Percentiles rank a stretch among this genome's conserved stretches.
phyloP scores from a whole-genome alignment of 176 grass and related monocot genomes.

The Ensete ventricosum region DNA sequence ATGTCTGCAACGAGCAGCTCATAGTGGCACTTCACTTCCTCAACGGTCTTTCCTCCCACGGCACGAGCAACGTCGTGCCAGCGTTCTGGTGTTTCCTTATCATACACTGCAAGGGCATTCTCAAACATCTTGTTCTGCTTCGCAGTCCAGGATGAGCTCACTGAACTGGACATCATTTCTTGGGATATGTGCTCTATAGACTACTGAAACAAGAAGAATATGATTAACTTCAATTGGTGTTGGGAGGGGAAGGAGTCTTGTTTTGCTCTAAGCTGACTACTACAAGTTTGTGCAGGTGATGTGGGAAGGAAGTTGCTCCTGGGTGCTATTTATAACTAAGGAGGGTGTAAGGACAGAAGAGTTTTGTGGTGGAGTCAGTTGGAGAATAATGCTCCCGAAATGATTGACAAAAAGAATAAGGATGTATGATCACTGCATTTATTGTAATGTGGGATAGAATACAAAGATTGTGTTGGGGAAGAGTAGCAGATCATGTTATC shows the following conservation, averaged over 20 bases:
- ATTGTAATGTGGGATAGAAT: neutral
- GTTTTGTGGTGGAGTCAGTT: neutral
- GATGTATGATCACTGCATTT: neutral
- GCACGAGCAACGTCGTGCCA: conserved; percentile 70
- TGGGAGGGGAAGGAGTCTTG: too few relatives aligned
- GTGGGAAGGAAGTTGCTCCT: neutral
- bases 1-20: conserved; percentile 52
- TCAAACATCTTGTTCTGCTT: conserved; percentile 89
- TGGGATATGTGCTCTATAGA: neutral
- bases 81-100: conserved; percentile 55
- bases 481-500: neutral
- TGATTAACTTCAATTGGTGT: too few relatives aligned
- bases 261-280: neutral
- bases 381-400: neutral
- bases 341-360: neutral
- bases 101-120: conserved; percentile 55
- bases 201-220: too few relatives aligned
- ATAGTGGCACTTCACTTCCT: conserved; percentile 68
- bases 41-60: conserved; percentile 55
- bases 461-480: neutral
- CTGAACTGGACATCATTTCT: conserved; percentile 18
- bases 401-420: neutral
- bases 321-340: neutral
- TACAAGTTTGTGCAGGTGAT: neutral
- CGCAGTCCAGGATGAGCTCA: conserved; percentile 33